A percentile compares a stretch with the other conserved stretches of the same genome.
These are phyloP conservation scores for Westerdykella ornata DNA, from an alignment of 2,329 filamentous ascomycete genomes.

Conservation along the genomic window DNA sequence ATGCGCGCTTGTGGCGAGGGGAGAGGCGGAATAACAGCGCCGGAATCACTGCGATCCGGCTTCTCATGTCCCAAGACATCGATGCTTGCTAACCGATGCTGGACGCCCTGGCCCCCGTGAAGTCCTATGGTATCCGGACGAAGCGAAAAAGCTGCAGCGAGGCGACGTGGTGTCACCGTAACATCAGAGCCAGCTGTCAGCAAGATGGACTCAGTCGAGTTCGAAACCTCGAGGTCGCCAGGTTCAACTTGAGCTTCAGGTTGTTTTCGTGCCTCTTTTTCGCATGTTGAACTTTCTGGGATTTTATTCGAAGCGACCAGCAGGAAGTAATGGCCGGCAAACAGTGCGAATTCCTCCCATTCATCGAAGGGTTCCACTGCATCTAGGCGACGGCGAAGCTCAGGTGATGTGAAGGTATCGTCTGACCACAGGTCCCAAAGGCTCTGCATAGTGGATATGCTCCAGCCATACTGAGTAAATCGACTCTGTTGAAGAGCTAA, in stretches of 20 bases:
- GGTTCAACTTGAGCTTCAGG: background rate
- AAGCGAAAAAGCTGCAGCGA: constrained; percentile 35
- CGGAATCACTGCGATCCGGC: constrained; percentile 12
- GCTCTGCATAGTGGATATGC: constrained; percentile 54
- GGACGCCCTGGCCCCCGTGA: constrained; percentile 43
- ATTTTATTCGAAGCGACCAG: constrained; percentile 53
- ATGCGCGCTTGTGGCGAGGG: constrained; percentile 43
- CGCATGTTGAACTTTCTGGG: background rate
- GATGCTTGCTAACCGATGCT: constrained; percentile 45
- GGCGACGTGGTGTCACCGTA: constrained; percentile 32
- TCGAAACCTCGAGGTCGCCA: background rate
- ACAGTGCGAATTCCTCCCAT: constrained; percentile 89
- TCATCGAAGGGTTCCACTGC: constrained; percentile 81
- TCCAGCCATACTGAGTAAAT: constrained; percentile 66
- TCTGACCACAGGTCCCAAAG: constrained; percentile 81
- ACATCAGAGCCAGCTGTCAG: constrained; percentile 10
- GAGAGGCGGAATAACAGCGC: constrained; percentile 3
- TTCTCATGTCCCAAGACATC: constrained; percentile 32
- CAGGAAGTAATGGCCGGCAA: constrained; percentile 77
- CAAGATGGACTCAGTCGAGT: constrained; percentile 2
- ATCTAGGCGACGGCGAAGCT: constrained; percentile 59
- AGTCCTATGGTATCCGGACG: constrained; percentile 30
- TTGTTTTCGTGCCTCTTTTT: background rate
- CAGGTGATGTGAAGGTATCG: constrained; percentile 54
- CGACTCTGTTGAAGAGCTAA: constrained; percentile 59